Evolutionary conservation across 768 basidiomycete genomes (phyloP).

Genomic region (Kwoniella sp.): DNA sequence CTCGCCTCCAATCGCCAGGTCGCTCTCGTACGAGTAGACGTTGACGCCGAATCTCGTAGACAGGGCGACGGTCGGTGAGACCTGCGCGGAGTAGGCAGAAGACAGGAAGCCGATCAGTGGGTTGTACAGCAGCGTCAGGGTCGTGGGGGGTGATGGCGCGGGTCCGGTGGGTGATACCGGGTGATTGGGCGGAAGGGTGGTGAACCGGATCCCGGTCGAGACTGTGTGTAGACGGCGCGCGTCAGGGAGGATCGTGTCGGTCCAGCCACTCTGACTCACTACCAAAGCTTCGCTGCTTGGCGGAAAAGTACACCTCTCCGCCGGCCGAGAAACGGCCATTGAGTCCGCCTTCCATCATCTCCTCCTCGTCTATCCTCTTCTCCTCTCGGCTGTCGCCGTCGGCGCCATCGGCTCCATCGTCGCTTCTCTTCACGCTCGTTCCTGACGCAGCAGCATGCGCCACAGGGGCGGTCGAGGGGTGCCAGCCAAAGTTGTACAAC

Average conservation of each 20-base stretch:
- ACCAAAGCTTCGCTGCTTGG: constrained; percentile 86
- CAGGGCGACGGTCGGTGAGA: constrained; percentile 75
- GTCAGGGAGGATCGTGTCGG: background rate
- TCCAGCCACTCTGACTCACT: constrained; percentile 55
- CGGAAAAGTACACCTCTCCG: constrained; percentile 88
- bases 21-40: constrained; percentile 92
- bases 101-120: constrained; percentile 94
- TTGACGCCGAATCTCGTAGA: constrained; percentile 91
- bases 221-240: constrained; percentile 54
- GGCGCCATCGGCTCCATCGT: constrained; percentile 2
- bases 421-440: constrained; percentile 32
- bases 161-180: constrained; percentile 55
- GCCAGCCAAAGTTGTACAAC: constrained; percentile 84
- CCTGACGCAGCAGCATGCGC: constrained; percentile 35
- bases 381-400: constrained; percentile 55
- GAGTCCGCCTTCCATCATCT: constrained; percentile 83
- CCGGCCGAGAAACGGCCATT: constrained; percentile 87
- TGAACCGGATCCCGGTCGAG: constrained; percentile 89
- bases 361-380: constrained; percentile 91
- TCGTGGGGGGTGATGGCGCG: constrained; percentile 71
- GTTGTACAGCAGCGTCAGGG: constrained; percentile 89
- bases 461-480: constrained; percentile 43
- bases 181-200: constrained; percentile 77
- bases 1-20: constrained; percentile 91
- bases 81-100: constrained; percentile 81